Conservation (phyloP, 2,329 filamentous ascomycete species). For the Neonectria neomacrospora region DNA sequence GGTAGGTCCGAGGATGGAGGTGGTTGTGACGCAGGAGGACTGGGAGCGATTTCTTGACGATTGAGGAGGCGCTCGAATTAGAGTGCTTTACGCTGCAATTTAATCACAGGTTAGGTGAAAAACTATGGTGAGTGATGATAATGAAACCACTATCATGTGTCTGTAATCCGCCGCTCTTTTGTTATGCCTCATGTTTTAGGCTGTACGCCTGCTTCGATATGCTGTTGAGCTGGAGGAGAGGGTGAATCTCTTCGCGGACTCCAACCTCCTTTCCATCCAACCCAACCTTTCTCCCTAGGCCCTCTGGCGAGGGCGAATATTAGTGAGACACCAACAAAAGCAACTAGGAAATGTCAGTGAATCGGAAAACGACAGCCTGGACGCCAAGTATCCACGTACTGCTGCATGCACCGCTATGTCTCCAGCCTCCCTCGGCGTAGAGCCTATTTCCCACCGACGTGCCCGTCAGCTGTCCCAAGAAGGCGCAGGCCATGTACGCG, state of each 20-base stretch:
- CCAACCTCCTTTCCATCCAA: constrained; percentile 49
- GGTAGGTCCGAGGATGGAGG: not conserved
- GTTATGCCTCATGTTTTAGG: not conserved
- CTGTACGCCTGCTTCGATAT: constrained; percentile 22
- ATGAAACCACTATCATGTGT: not conserved
- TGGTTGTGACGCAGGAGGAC: not conserved
- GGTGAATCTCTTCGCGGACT: constrained; percentile 30
- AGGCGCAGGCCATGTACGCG: constrained; percentile 81
- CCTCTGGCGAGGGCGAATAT: constrained; percentile 46
- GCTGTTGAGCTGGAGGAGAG: constrained; percentile 11
- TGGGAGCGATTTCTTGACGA: not conserved
- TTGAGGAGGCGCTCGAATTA: not conserved
- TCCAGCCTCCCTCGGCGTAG: constrained; percentile 64
- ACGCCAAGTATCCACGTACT: constrained; percentile 34
- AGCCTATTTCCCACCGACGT: constrained; percentile 67
- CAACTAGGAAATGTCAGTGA: constrained; percentile 31
- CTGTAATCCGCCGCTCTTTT: not conserved
- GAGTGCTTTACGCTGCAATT: too few species aligned
- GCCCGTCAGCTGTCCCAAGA: constrained; percentile 80
- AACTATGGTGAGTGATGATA: not conserved
- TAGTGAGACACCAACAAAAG: constrained; percentile 40
- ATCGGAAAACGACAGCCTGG: not conserved
- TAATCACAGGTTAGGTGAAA: not conserved
- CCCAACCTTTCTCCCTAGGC: constrained; percentile 47
- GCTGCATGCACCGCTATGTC: constrained; percentile 55